A percentile compares a stretch with the other conserved stretches of the same genome.
Evolutionary conservation across 371 early-diverging fungal species (phyloP).

Genomic region (Apophysomyces sp.): DNA sequence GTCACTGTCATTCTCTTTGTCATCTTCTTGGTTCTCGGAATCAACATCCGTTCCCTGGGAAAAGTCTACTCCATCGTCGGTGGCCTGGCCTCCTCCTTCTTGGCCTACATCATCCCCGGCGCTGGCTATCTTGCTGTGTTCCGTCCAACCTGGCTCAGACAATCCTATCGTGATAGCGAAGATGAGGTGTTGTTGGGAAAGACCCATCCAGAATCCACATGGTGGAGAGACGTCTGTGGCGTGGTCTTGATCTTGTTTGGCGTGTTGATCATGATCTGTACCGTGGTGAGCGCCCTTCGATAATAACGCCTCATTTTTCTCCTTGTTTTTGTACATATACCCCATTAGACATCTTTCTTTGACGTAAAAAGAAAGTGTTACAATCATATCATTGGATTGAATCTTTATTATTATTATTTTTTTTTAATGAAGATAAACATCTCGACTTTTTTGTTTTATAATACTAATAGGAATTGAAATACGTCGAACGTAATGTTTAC

Average conservation of each 20-base stretch:
- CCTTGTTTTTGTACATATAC: background rate
- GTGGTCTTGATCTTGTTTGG: constrained; percentile 19
- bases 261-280: constrained; percentile 16
- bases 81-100: constrained; percentile 52
- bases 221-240: constrained; percentile 17
- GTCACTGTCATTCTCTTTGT: constrained; percentile 45
- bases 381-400: no score
- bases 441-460: no score
- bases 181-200: background rate
- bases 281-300: constrained; percentile 13
- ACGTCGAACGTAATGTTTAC: no score
- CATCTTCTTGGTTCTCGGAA: constrained; percentile 41
- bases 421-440: no score
- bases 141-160: constrained; percentile 7
- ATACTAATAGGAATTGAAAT: no score
- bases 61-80: constrained; percentile 57
- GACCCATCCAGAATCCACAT: constrained; percentile 1
- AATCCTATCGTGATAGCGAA: background rate
- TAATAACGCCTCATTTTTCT: background rate
- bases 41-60: constrained; percentile 46
- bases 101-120: constrained; percentile 62
- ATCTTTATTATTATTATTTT: no score
- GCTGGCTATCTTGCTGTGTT: constrained; percentile 46
- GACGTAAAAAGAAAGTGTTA: no score
- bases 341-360: background rate